Conservation (phyloP, 306 rosid species). For the Erythrophleum fordii region DNA sequence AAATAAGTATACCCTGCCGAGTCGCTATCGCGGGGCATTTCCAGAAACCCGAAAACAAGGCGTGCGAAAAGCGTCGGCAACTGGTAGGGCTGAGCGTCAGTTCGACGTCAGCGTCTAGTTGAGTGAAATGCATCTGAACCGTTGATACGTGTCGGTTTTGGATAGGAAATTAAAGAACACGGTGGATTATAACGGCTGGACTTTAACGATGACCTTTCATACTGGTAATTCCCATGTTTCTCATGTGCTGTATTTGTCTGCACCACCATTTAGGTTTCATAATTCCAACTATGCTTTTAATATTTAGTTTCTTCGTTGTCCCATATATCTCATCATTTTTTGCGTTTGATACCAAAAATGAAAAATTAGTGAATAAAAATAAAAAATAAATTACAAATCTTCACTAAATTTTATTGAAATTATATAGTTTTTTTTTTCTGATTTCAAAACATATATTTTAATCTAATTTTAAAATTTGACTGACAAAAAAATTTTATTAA, state of each 20-base stretch:
- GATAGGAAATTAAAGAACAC: neutral
- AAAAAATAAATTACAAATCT: too few relatives aligned
- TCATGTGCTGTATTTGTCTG: neutral
- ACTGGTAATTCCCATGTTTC: neutral
- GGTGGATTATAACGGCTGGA: neutral
- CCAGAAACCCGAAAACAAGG: conserved; percentile 21
- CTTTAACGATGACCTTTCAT: neutral
- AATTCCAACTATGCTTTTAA: too few relatives aligned
- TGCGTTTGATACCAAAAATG: too few relatives aligned
- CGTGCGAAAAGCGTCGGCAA: conserved; percentile 14
- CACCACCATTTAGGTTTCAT: neutral
- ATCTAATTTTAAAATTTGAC: too few relatives aligned
- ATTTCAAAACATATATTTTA: too few relatives aligned
- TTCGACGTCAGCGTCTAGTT: neutral
- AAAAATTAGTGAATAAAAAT: too few relatives aligned
- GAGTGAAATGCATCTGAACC: neutral
- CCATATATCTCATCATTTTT: too few relatives aligned
- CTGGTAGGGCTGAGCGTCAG: conserved; percentile 28
- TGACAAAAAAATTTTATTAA: too few relatives aligned
- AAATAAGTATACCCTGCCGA: neutral
- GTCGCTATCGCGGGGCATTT: neutral
- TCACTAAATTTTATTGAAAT: too few relatives aligned
- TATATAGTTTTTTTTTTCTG: too few relatives aligned
- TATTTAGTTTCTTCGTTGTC: too few relatives aligned
- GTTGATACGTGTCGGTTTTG: neutral